Base-by-base conservation (phyloP, 1,284 basidiomycete species). In the Austroboletus niveus region DNA sequence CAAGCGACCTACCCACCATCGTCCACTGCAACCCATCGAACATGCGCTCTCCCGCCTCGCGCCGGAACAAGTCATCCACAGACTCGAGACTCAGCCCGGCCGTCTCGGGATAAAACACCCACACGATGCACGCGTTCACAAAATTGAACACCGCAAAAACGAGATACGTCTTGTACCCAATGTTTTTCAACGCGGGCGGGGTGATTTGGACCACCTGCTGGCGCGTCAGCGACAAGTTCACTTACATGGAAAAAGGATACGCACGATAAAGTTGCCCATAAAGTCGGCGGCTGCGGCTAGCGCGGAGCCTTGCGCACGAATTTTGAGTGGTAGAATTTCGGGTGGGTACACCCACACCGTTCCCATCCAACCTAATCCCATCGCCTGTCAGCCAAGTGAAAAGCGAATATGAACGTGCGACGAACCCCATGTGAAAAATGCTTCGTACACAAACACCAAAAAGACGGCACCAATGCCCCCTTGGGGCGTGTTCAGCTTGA, bases 91-190 rank as follows among this genome's bases (percentile, higher is more conserved):
- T 42, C 15, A 55, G 31, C 11, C 55, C 56, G 6, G 55, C 42
- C 4, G 56, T 56, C 49, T 56, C 55, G 12, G 55, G 55, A 40
- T 56, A 56, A 36, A 58, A 58, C 7, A 45, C 45, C 55, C 52
- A 56, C 8, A 56, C 56, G 22, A 58, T 51, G 8, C 29, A 55
- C 9, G 55, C 56, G 22, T 55, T 56, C 20, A 56, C 36, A 31
- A 56, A 55, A 22, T 58, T 58, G 52, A 58, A 55, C 6, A 50
- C 38, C 0, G 46, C 56, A 12, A 56, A 56, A 10, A 56, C 44
- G 20, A 55, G 48, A 20, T 58, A 56, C 1, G 56, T 58, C 52
- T 55, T 56, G 47, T 58, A 51, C 8, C 57, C 53, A 12, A 56
- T 56, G 53, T 56, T 58, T 22, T 14, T 41, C 34, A 58, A 14